A percentile compares a stretch with the other conserved stretches of the same genome.
phyloP scores from a whole-genome alignment of 257 asterid genomes.

The Solanum sparsipilum region DNA sequence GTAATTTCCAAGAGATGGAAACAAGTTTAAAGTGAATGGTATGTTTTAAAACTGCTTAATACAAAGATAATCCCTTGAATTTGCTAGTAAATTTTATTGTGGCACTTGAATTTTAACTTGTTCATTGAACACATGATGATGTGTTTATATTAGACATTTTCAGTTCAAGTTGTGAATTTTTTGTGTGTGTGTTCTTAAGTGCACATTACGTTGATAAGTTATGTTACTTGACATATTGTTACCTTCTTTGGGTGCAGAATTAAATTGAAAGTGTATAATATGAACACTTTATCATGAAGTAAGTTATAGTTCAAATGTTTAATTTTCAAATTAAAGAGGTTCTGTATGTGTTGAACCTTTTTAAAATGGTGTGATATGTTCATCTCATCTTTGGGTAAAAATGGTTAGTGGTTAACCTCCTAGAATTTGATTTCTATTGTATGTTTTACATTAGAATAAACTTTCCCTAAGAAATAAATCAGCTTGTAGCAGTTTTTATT shows the following conservation, averaged over 20 bases:
- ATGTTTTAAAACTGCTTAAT: not conserved
- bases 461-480: not conserved
- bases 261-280: not conserved
- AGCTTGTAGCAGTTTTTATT: not conserved
- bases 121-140: not conserved
- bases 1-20: not conserved
- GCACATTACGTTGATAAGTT: not conserved
- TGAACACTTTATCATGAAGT: not conserved
- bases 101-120: not conserved
- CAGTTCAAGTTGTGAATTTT: not conserved
- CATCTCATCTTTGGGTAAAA: not conserved
- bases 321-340: not conserved
- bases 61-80: no score
- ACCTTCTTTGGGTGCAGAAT: not conserved
- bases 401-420: not conserved
- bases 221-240: not conserved
- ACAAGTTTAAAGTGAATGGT: not conserved
- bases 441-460: not conserved
- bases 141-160: not conserved
- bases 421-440: not conserved
- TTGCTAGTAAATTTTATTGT: no score
- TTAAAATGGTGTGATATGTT: not conserved
- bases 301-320: not conserved
- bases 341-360: not conserved
- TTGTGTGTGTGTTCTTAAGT: not conserved